Evolutionary conservation across 2,329 filamentous ascomycete genomes (phyloP), one percentile per base, ranked within the genome.

Genomic region (Venturia carpophila): DNA sequence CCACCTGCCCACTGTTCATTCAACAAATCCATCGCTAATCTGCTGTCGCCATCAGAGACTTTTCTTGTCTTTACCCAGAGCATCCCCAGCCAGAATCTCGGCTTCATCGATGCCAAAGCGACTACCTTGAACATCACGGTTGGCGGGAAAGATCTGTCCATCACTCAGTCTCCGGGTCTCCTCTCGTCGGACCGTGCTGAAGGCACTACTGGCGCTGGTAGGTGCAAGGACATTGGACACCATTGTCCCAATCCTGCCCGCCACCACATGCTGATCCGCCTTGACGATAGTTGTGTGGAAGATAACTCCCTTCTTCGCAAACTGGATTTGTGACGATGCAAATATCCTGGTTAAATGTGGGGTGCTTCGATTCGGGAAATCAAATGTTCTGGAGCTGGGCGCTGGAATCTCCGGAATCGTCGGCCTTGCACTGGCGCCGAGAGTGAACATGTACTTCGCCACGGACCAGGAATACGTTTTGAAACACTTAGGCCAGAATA

Each of bases 381-480:
- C 89, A 5, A 79, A 79, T 6, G 79, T 92, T 24, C 79, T 96
- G 65, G 94, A 97, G 73, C 84, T 99, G 6, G 94, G 94, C 55
- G 92, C 91, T 73, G 94, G 94, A 64, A 88, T 96, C 65, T 90
- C 92, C 0, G 91, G 88, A 21, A 80, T 97, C 43, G 84, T 92
- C 42, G 91, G 88, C 3, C 79, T 94, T 45, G 79, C 85, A 7
- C 76, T 96, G 15, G 83, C 84, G 1, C 83, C 84, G 1, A 78
- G 77, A 3, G 81, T 95, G 21, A 68, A 72, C 6, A 79, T 79
- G 66, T 95, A 94, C 73, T 80, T 92, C 56, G 85, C 94, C 58
- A 96, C 92, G 0, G 94, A 99, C 74, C 93, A 97, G 75, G 77
- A 85, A 56, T 97, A 97, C 75, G 89, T 96, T 1, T 82, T 89